phyloP scores from a whole-genome alignment of 257 asterid genomes.

The Nicotiana attenuata region DNA sequence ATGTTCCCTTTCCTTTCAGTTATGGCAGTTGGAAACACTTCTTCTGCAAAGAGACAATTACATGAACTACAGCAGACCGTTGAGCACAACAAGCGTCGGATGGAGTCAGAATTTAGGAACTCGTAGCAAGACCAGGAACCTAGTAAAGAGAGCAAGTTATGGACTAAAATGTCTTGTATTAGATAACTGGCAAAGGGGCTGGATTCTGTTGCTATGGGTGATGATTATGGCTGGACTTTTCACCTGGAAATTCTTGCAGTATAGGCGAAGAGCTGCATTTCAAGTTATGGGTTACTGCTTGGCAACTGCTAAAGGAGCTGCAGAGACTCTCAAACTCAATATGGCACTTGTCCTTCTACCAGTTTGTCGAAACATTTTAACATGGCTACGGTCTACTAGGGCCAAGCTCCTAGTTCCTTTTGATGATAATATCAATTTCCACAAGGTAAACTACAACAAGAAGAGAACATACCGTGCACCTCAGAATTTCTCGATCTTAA shows the following conservation, averaged over 20 bases:
- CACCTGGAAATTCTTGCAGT: conserved; percentile 75
- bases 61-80: conserved; percentile 83
- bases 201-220: conserved; percentile 60
- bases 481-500: neutral
- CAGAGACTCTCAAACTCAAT: conserved; percentile 88
- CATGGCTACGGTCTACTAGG: conserved; percentile 63
- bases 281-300: conserved; percentile 77
- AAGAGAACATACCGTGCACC: neutral
- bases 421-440: conserved; percentile 83
- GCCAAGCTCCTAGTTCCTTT: conserved; percentile 67
- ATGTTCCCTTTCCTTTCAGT: conserved; percentile 32
- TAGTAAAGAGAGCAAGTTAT: conserved; percentile 20
- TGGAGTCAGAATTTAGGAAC: conserved; percentile 58
- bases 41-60: conserved; percentile 74
- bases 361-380: conserved; percentile 70
- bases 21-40: conserved; percentile 91
- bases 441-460: conserved; percentile 34
- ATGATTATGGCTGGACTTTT: conserved; percentile 59
- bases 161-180: conserved; percentile 26
- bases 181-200: conserved; percentile 85
- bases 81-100: conserved; percentile 61
- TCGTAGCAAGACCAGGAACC: conserved; percentile 17
- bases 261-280: conserved; percentile 52
- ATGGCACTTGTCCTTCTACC: conserved; percentile 90
- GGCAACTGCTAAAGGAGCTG: conserved; percentile 89